phyloP scores from a whole-genome alignment of 805 yeast genomes.

The Kodamaea lidongshanica region DNA sequence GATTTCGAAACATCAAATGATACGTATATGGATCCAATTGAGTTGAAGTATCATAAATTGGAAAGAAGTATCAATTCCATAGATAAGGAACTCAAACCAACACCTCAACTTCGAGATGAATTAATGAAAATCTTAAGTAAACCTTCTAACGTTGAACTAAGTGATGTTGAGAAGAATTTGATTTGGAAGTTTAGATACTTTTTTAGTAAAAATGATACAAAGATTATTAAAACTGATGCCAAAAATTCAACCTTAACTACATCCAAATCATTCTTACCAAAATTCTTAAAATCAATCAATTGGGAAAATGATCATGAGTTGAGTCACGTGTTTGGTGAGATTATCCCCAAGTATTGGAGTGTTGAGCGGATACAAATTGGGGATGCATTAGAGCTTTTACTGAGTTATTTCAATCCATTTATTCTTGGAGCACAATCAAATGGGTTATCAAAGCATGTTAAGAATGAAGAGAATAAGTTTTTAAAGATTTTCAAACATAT shows the following conservation, averaged over 20 bases:
- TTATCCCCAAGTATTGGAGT: constrained; percentile 54
- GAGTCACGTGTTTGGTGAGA: constrained; percentile 63
- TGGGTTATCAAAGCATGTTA: constrained; percentile 8
- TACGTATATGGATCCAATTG: constrained; percentile 63
- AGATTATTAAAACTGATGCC: constrained; percentile 45
- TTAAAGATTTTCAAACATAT: constrained; percentile 33
- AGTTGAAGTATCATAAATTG: constrained; percentile 74
- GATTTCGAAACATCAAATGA: constrained; percentile 18
- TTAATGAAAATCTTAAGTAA: constrained; percentile 61
- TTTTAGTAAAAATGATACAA: constrained; percentile 38
- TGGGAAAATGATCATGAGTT: constrained; percentile 84
- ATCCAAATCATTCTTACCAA: constrained; percentile 48
- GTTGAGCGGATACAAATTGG: constrained; percentile 72
- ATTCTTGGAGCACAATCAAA: constrained; percentile 17
- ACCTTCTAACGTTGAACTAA: constrained; percentile 78
- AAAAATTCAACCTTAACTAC: constrained; percentile 45
- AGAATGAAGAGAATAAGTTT: constrained; percentile 24
- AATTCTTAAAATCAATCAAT: constrained; percentile 79
- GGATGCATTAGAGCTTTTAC: constrained; percentile 78
- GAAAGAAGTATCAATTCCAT: constrained; percentile 70
- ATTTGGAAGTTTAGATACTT: constrained; percentile 90
- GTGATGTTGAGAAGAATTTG: constrained; percentile 77
- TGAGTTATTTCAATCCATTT: constrained; percentile 62
- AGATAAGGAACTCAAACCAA: constrained; percentile 84
- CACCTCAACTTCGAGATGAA: constrained; percentile 73